phyloP scores from a whole-genome alignment of 208 protist species.

The Leishmania lainsoni region DNA sequence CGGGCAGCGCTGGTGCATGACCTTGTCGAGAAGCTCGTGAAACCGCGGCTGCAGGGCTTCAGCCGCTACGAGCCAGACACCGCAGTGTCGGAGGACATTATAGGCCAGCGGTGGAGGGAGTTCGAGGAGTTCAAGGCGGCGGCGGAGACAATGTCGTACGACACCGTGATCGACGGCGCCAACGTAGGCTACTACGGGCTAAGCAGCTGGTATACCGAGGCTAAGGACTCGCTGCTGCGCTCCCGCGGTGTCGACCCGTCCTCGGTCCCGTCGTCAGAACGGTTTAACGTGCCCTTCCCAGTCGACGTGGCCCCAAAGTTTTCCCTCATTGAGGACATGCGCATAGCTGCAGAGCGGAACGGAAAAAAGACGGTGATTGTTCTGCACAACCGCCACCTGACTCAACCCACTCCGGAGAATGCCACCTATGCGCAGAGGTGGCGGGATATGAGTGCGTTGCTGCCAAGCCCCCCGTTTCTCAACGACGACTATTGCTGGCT shows the following conservation, averaged over 20 bases:
- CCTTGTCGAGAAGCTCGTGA: slow-evolving; percentile 76
- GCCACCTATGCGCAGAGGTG: slow-evolving; percentile 44
- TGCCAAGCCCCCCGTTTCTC: slow-evolving; percentile 78
- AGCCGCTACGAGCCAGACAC: slow-evolving; percentile 68
- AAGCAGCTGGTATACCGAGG: slow-evolving; percentile 71
- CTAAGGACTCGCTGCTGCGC: slow-evolving; percentile 63
- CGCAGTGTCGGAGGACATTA: slow-evolving; percentile 40
- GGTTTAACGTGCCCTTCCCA: slow-evolving; percentile 65
- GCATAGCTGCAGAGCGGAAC: slow-evolving; percentile 30
- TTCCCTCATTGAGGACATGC: slow-evolving; percentile 75
- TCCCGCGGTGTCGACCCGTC: slow-evolving; percentile 44
- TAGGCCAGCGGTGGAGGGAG: slow-evolving; percentile 45
- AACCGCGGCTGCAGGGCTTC: slow-evolving; percentile 41
- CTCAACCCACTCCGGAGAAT: slow-evolving; percentile 36
- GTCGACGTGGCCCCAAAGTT: slow-evolving; percentile 89
- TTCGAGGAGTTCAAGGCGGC: slow-evolving; percentile 61
- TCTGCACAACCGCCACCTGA: slow-evolving; percentile 70
- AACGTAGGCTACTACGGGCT: slow-evolving; percentile 88
- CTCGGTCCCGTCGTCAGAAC: slow-evolving; percentile 41
- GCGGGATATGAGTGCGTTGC: slow-evolving; percentile 34
- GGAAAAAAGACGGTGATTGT: slow-evolving; percentile 69
- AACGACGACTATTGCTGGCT: slow-evolving; percentile 91
- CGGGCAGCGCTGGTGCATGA: slow-evolving; percentile 55
- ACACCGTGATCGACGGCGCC: slow-evolving; percentile 81
- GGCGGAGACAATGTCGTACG: slow-evolving; percentile 46